These are phyloP conservation scores for Aspergillus floridensis DNA, from an alignment of 2,329 filamentous ascomycete genomes.

Conservation along the genomic window DNA sequence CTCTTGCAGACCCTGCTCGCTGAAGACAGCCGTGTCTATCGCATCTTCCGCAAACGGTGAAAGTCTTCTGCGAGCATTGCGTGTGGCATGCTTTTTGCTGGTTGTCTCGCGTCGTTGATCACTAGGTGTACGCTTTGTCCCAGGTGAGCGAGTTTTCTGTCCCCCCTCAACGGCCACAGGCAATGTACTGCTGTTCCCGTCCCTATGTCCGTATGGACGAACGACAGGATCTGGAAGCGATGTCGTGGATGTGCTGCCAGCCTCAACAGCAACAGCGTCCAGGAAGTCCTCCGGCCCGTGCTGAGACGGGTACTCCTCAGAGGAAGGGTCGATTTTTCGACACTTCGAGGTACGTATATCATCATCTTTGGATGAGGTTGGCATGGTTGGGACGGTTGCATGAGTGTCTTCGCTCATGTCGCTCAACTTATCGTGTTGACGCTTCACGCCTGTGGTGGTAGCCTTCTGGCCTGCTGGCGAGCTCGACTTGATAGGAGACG, in stretches of 20 bases:
- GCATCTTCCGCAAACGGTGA: background rate
- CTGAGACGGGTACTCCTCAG: background rate
- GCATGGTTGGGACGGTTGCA: background rate
- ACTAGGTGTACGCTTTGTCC: no score
- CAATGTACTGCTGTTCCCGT: no score
- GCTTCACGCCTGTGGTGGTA: no score
- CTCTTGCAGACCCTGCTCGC: background rate
- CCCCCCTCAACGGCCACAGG: no score
- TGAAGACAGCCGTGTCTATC: background rate
- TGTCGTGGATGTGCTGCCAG: no score
- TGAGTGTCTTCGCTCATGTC: background rate
- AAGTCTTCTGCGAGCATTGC: background rate
- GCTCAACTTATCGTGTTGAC: background rate
- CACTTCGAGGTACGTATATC: background rate
- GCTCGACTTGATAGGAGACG: no score
- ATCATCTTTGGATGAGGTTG: background rate
- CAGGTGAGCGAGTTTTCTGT: no score
- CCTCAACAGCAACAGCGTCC: no score
- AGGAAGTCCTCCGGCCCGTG: no score
- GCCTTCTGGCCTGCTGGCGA: no score
- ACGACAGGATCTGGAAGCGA: no score
- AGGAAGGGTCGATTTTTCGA: background rate
- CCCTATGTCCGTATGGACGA: no score
- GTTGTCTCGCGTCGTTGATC: background rate
- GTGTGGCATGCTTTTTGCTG: background rate